Conservation (phyloP, 2,329 filamentous ascomycete species). For the Scedosporium apiospermum region DNA sequence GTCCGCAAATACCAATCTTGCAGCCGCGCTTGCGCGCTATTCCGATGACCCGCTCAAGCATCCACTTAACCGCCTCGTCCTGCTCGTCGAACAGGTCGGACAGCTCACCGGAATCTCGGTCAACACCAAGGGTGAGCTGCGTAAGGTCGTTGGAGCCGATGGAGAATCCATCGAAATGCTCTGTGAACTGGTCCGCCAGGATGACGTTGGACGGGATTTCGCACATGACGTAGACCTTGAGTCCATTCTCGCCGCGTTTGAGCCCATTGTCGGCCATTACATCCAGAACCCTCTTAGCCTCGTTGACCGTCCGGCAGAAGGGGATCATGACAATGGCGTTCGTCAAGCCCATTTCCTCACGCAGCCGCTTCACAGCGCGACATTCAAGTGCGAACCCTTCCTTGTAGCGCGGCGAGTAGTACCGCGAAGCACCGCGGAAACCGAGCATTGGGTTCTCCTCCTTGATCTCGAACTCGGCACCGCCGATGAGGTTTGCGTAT, state of each 20-base stretch:
- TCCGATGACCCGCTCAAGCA: conserved; percentile 23
- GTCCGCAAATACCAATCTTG: conserved; percentile 28
- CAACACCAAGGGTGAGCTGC: conserved; percentile 27
- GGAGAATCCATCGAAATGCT: conserved; percentile 30
- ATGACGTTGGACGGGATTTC: conserved; percentile 31
- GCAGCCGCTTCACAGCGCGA: conserved; percentile 24
- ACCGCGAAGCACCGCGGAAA: conserved; percentile 29
- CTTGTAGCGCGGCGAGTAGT: conserved; percentile 27
- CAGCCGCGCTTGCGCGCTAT: conserved; percentile 19
- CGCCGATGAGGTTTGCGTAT: conserved; percentile 27
- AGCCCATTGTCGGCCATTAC: conserved; percentile 28
- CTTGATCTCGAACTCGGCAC: conserved; percentile 25
- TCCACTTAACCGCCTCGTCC: conserved; percentile 28
- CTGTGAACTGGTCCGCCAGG: conserved; percentile 22
- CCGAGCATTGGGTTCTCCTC: conserved; percentile 32
- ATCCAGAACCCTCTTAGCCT: conserved; percentile 23
- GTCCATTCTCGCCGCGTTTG: conserved; percentile 22
- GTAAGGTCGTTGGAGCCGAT: conserved; percentile 31
- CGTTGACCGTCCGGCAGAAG: conserved; percentile 25
- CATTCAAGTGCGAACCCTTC: conserved; percentile 30
- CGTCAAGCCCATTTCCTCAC: conserved; percentile 25
- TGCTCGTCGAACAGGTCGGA: conserved; percentile 27
- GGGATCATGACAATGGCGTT: conserved; percentile 28
- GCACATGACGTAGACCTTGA: conserved; percentile 30
- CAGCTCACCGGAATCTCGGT: conserved; percentile 26